Percentiles rank a stretch among this genome's conserved stretches.
Evolutionary conservation across 495 filamentous ascomycete genomes (phyloP).

Genomic region (Pseudotulostoma volvatum): DNA sequence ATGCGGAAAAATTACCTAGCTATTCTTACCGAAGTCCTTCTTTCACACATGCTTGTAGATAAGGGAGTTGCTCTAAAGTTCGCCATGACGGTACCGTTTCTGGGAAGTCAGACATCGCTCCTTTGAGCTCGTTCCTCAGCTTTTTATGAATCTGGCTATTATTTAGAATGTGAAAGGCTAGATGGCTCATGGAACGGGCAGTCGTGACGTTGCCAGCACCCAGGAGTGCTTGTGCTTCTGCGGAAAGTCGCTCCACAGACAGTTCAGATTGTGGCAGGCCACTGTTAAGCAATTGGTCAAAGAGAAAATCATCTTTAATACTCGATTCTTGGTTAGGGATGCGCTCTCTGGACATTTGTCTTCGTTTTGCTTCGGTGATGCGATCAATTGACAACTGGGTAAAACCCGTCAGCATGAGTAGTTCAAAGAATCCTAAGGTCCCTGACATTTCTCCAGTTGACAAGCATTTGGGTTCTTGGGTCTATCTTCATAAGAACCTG

Average conservation of each 20-base stretch:
- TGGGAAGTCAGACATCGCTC: slow-evolving; percentile 7
- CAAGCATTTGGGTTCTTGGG: neutral
- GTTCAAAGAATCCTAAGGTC: neutral
- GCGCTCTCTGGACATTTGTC: neutral
- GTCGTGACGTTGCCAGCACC: slow-evolving; percentile 28
- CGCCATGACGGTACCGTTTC: slow-evolving; percentile 11
- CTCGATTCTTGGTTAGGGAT: neutral
- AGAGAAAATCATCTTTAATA: neutral
- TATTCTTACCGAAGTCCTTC: slow-evolving; percentile 1
- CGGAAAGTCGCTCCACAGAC: slow-evolving; percentile 6
- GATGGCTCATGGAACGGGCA: slow-evolving; percentile 3
- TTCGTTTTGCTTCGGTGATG: slow-evolving; percentile 15
- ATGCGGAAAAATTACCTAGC: neutral
- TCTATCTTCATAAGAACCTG: neutral
- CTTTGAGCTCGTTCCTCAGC: slow-evolving; percentile 14
- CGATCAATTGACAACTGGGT: slow-evolving; percentile 20
- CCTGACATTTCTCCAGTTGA: neutral
- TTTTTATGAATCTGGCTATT: slow-evolving; percentile 10
- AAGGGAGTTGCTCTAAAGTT: slow-evolving; percentile 34
- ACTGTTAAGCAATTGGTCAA: slow-evolving; percentile 16
- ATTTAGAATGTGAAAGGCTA: slow-evolving; percentile 14
- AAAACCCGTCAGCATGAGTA: neutral
- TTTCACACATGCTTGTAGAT: slow-evolving; percentile 16
- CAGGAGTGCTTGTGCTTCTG: slow-evolving; percentile 22
- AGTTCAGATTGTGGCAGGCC: slow-evolving; percentile 22